Evolutionary conservation across 202 grass and related monocot genomes (phyloP).

Genomic region (Dendrocalamus latiflorus): DNA sequence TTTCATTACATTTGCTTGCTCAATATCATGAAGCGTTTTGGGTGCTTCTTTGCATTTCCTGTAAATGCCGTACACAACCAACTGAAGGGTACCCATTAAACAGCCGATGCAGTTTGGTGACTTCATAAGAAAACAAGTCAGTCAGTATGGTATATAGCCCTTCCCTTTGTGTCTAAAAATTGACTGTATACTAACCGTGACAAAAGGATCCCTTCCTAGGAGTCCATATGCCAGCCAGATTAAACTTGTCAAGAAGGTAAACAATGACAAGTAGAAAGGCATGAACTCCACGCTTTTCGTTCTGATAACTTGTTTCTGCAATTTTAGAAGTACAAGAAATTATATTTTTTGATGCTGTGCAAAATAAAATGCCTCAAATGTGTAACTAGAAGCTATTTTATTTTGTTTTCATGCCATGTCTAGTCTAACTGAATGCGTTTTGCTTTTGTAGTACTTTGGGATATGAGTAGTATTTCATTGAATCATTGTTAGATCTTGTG

Average conservation of each 20-base stretch:
- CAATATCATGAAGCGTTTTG: conserved; percentile 28
- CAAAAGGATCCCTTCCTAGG: conserved; percentile 56
- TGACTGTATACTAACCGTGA: conserved; percentile 29
- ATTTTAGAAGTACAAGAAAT: no score
- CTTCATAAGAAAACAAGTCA: conserved; percentile 33
- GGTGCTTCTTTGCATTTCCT: conserved; percentile 37
- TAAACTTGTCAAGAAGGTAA: conserved; percentile 57
- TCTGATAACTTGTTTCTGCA: conserved; percentile 62
- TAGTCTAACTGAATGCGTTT: neutral
- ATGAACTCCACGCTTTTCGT: conserved; percentile 82
- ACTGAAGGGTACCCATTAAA: conserved; percentile 53
- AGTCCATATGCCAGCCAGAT: conserved; percentile 66
- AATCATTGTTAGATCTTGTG: neutral
- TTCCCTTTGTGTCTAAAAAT: neutral
- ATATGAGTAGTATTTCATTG: neutral
- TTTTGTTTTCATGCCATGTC: neutral
- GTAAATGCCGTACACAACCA: conserved; percentile 66
- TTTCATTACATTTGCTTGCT: conserved; percentile 26
- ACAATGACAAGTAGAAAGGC: conserved; percentile 78
- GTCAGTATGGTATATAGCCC: neutral
- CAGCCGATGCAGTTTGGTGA: conserved; percentile 55
- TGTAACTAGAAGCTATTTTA: neutral
- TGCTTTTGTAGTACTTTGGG: neutral
- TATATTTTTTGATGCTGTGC: no score
- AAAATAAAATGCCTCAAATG: neutral